Percentiles rank a stretch among this genome's conserved stretches.
These are phyloP conservation scores for Macrolepiota dolichaula DNA, from an alignment of 768 basidiomycete species.

Conservation along the genomic window DNA sequence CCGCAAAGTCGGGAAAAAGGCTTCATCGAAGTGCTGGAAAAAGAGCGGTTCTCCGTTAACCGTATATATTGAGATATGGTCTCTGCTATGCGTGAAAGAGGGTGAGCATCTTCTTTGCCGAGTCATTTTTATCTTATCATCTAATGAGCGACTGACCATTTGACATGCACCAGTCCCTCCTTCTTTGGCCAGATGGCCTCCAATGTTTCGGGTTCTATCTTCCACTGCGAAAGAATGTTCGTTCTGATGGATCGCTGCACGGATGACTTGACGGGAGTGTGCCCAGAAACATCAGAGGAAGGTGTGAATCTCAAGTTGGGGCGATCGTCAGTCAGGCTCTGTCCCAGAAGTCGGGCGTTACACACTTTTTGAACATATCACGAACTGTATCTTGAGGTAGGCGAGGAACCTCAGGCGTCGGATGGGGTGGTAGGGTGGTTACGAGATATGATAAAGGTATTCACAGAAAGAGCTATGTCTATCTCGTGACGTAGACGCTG, in stretches of 20 bases:
- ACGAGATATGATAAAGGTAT: constrained; percentile 9
- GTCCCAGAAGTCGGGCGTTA: constrained; percentile 13
- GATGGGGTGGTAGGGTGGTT: constrained; percentile 10
- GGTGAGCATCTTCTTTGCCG: neutral
- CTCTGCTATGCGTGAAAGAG: constrained; percentile 63
- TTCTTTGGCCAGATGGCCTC: constrained; percentile 99
- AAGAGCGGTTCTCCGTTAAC: constrained; percentile 84
- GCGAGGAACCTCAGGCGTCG: constrained; percentile 4
- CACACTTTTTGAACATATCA: constrained; percentile 75
- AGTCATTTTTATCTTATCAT: constrained; percentile 12
- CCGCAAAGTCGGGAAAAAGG: constrained; percentile 86
- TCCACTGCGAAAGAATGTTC: constrained; percentile 78
- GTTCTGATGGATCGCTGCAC: constrained; percentile 87
- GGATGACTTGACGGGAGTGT: constrained; percentile 90
- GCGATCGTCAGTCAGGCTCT: constrained; percentile 5
- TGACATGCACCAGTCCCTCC: constrained; percentile 87
- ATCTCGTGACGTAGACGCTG: constrained; percentile 5
- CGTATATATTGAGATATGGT: constrained; percentile 92
- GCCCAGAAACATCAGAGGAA: constrained; percentile 80
- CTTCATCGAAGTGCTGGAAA: constrained; percentile 96
- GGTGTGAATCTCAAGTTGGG: constrained; percentile 54
- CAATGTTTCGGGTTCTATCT: constrained; percentile 72
- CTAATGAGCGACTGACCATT: constrained; percentile 65
- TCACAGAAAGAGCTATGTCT: neutral
- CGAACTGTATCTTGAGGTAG: constrained; percentile 7